Percentiles rank a stretch among this genome's conserved stretches.
Evolutionary conservation across 257 asterid species (phyloP).

Genomic region (Salvia miltiorrhiza): DNA sequence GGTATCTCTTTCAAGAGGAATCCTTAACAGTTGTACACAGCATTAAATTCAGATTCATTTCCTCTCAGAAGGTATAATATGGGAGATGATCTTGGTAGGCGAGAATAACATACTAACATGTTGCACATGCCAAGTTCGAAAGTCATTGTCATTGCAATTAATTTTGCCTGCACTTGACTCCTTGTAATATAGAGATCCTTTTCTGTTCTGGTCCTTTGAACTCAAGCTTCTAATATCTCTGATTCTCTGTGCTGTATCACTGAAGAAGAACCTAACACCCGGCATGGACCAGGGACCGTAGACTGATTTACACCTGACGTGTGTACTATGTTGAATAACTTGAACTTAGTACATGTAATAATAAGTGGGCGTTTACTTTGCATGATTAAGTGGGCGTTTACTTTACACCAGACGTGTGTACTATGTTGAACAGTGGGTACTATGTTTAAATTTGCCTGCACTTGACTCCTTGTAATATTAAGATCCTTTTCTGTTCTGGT

Average conservation of each 20-base stretch:
- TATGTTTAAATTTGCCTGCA: no score
- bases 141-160: slow-evolving; percentile 1
- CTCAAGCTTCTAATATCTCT: neutral
- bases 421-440: no score
- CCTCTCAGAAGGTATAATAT: neutral
- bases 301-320: neutral
- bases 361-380: no score
- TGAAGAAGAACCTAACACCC: neutral
- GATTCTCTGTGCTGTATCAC: neutral
- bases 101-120: slow-evolving; percentile 22
- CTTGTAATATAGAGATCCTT: neutral
- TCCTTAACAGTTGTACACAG: neutral
- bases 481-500: no score
- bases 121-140: slow-evolving; percentile 23
- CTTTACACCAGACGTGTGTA: no score
- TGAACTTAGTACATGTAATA: no score
- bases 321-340: neutral
- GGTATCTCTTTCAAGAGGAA: slow-evolving; percentile 13
- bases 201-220: neutral
- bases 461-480: no score
- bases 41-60: slow-evolving; percentile 17
- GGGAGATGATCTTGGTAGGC: slow-evolving; percentile 10
- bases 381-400: no score
- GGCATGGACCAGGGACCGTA: neutral
- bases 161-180: slow-evolving; percentile 1